Conservation (phyloP, 1,284 basidiomycete species). For the Ceratobasidium sp. region DNA sequence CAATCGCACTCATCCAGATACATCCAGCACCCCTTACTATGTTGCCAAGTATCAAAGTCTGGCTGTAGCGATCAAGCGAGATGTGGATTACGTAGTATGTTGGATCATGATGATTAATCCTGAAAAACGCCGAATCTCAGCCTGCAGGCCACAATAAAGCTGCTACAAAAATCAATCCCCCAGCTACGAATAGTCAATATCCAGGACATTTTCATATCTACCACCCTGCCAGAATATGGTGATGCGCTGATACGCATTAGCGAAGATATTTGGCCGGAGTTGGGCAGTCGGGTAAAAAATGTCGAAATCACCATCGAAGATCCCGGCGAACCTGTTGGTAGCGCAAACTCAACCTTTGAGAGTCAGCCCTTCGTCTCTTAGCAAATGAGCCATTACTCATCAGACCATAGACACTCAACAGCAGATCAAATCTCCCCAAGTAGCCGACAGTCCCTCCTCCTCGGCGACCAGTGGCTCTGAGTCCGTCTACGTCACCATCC, state of each 20-base stretch:
- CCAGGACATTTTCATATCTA: conserved; percentile 1
- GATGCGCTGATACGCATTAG: not conserved
- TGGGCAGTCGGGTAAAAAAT: not conserved
- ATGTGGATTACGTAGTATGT: not conserved
- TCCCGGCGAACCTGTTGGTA: not conserved
- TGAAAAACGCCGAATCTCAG: not conserved
- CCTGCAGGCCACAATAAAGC: not conserved
- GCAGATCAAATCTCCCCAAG: not conserved
- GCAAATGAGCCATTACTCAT: not conserved
- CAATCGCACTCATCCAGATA: not conserved
- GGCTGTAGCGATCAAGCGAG: conserved; percentile 1
- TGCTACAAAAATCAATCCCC: not conserved
- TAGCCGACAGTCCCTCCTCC: not conserved
- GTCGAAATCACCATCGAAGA: conserved; percentile 8
- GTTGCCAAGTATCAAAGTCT: not conserved
- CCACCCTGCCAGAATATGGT: not conserved
- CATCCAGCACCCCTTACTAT: conserved; percentile 4
- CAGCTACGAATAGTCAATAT: not conserved
- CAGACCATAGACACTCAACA: not conserved
- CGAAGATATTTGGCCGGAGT: conserved; percentile 14
- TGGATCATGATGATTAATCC: too few relatives aligned
- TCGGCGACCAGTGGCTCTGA: not conserved
- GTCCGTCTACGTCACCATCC: not conserved
- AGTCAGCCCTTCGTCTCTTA: not conserved
- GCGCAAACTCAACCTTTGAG: not conserved